Evolutionary conservation across 371 early-diverging fungal species (phyloP).

Genomic region (Mucor mucedo): DNA sequence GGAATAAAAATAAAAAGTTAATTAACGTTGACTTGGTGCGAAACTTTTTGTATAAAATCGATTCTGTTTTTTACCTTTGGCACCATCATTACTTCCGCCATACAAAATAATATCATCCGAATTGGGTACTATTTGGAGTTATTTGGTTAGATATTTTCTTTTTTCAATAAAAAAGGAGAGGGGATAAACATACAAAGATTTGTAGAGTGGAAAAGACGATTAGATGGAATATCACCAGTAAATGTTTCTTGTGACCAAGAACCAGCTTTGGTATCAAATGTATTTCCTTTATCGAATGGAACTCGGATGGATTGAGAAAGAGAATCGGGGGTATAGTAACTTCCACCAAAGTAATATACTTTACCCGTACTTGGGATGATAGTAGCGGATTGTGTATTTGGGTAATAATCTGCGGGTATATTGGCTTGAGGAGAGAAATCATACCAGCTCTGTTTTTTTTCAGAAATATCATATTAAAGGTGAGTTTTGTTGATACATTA

Average conservation of each 20-base stretch:
- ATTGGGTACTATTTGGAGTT: slow-evolving; percentile 8
- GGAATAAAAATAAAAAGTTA: too few species aligned
- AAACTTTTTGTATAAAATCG: background rate
- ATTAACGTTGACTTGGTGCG: background rate
- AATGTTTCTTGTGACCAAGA: slow-evolving; percentile 3
- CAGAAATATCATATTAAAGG: background rate
- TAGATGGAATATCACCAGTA: background rate
- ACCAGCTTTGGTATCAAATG: slow-evolving; percentile 9
- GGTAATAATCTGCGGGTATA: slow-evolving; percentile 1
- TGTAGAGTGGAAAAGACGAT: slow-evolving; percentile 7
- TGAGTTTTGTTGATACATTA: background rate
- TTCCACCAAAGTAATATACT: slow-evolving; percentile 11
- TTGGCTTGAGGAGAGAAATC: slow-evolving; percentile 2
- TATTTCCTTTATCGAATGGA: background rate
- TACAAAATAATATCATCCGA: slow-evolving; percentile 6
- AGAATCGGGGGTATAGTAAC: background rate
- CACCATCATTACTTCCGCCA: slow-evolving; percentile 5
- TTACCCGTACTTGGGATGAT: background rate
- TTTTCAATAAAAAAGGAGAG: too few species aligned
- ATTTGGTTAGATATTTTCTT: background rate
- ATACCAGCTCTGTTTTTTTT: background rate
- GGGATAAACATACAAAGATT: slow-evolving; percentile 5
- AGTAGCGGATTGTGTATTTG: slow-evolving; percentile 5
- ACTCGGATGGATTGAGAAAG: background rate
- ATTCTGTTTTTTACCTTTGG: background rate